Base-by-base conservation (phyloP, 495 filamentous ascomycete species). In the Beverwykella pulmonaria region DNA sequence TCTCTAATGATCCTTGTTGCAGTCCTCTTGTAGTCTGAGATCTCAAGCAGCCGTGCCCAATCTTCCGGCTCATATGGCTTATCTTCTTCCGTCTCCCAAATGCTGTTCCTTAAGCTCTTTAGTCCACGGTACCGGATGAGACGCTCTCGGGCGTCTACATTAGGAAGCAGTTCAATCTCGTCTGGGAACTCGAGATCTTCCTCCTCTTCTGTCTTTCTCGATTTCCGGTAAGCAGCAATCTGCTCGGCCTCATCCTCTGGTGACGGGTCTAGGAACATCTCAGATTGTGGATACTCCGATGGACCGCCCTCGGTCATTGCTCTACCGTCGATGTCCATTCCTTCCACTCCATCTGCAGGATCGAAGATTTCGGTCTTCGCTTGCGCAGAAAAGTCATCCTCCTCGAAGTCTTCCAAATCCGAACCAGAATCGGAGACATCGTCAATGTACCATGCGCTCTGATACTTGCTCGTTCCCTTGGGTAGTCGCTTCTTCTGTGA, bases 151-250 rank as follows among this genome's bases (percentile, higher is more conserved):
- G 93, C 94, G 44, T 90, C 81, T 1, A 93, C 92, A 54, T 93
- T 87, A 0, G 95, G 94, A 68, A 89, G 91, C 46, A 98, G 82
- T 75, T 98, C 94, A 70, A 98, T 93, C 76, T 98, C 94, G 64
- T 98, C 94, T 4, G 94, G 94, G 78, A 98, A 98, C 70, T 97
- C 93, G 19, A 89, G 83, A 73, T 98, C 93, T 23, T 98, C 93
- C 57, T 90, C 81, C 22, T 87, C 91, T 69, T 97, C 92, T 25
- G 84, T 86, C 29, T 84, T 82, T 61, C 92, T 90, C 56, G 84
- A 87, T 29, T 83, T 80, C 14, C 94, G 86, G 76, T 92, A 98
- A 27, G 87, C 90, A 26, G 83, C 88, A 46, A 98, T 79, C 63
- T 93, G 82, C 65, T 83, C 81, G 36, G 87, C 88, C 73, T 98